Base-by-base conservation (phyloP, 331 rosid genomes). In the Dryas integrifolia region DNA sequence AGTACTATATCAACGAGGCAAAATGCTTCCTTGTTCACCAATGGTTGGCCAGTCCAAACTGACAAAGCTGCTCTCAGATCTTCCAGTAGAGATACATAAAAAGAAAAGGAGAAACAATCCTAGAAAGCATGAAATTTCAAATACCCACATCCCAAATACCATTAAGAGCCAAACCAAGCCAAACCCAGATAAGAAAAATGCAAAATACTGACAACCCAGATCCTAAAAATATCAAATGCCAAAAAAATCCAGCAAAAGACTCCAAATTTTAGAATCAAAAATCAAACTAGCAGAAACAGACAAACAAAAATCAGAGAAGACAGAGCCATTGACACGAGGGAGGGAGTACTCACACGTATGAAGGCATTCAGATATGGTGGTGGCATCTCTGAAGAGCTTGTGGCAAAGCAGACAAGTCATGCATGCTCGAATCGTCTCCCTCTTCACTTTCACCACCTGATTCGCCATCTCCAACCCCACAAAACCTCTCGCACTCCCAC, bases 341-440 rank as follows among this genome's bases (percentile, higher is more conserved):
- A 62, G 40, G 3, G 65, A 76, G 56, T 26, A 47, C 96, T 91
- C 74, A 94, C 98, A 91, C 82, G 98, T 91, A 78, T 94, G 98
- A 67, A 94, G 97, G 52, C 98, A 94, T 84, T 89, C 96, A 38
- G 97, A 85, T 73, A 94, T 89, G 69, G 98, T 91, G 47, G 98
- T 94, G 58, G 98, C 97, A 67, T 91, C 96, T 41, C 66, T 85
- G 76, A 85, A 89, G 50, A 94, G 73, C 70, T 88, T 85, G 67
- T 88, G 53, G 73, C 97, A 94, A 9, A 94, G 90, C 18, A 96
- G 92, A 74, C 98, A 94, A 72, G 92, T 94, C 88, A 94, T 89
- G 98, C 98, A 91, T 87, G 91, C 87, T 65, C 40, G 81, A 84
- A 94, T 80, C 81, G 86, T 67, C 55, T 88, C 88, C 83, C 97